These are phyloP conservation scores for Exsudoporus floridanus DNA, from an alignment of 1,284 basidiomycete genomes.

Conservation along the genomic window DNA sequence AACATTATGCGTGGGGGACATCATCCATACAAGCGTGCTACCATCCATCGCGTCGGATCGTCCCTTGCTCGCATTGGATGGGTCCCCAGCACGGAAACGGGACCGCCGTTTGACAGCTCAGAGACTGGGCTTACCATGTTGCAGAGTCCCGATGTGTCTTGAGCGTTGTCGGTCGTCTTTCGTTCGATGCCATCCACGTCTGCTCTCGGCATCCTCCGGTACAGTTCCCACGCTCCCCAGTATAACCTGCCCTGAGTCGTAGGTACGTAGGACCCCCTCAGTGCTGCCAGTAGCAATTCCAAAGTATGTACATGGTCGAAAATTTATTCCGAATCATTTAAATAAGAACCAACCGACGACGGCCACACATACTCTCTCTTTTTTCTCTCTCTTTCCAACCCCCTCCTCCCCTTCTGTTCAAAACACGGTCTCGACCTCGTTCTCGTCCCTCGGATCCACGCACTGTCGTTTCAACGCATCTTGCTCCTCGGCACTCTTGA, in stretches of 20 bases:
- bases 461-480: slow-evolving; percentile 24
- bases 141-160: slow-evolving; percentile 20
- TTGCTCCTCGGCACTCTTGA: slow-evolving; percentile 55
- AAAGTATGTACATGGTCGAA: background rate
- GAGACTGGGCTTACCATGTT: slow-evolving; percentile 32
- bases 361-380: no score
- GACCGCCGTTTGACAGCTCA: background rate
- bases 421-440: slow-evolving; percentile 27
- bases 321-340: no score
- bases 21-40: slow-evolving; percentile 14
- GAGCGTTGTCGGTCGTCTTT: slow-evolving; percentile 13
- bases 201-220: slow-evolving; percentile 22
- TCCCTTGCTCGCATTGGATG: background rate
- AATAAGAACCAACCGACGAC: no score
- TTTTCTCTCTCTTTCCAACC: background rate
- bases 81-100: slow-evolving; percentile 1
- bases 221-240: slow-evolving; percentile 21
- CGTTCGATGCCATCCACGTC: slow-evolving; percentile 1
- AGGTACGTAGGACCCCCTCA: no score
- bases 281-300: background rate
- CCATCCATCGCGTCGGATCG: slow-evolving; percentile 14
- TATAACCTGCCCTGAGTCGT: slow-evolving; percentile 32
- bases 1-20: background rate
- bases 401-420: slow-evolving; percentile 8
- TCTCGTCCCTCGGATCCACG: slow-evolving; percentile 26